Conservation (phyloP, 805 yeast genomes). For the Metschnikowia similis region DNA sequence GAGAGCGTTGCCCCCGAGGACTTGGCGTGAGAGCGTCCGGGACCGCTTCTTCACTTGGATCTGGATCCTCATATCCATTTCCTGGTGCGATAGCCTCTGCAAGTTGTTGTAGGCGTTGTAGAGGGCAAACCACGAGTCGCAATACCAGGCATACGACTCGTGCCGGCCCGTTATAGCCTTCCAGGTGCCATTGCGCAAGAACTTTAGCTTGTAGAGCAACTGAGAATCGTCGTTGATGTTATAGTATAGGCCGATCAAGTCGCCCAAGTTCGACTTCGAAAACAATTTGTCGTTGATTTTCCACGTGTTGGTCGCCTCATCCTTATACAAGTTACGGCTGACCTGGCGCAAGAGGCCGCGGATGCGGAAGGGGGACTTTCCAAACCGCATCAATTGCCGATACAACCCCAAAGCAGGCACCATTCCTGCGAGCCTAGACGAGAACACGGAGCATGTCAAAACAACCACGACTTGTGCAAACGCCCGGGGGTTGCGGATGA, state of each 20-base stretch:
- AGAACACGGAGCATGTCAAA: slow-evolving; percentile 37
- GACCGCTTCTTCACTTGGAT: slow-evolving; percentile 60
- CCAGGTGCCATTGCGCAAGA: slow-evolving; percentile 34
- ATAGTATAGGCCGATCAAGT: slow-evolving; percentile 56
- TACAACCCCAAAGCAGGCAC: slow-evolving; percentile 49
- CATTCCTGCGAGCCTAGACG: slow-evolving; percentile 39
- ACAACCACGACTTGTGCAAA: slow-evolving; percentile 33
- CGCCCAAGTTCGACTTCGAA: slow-evolving; percentile 42
- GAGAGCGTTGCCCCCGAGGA: slow-evolving; percentile 24
- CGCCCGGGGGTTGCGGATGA: slow-evolving; percentile 33
- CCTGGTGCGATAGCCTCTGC: slow-evolving; percentile 41
- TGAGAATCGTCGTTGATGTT: slow-evolving; percentile 61
- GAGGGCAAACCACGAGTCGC: slow-evolving; percentile 55
- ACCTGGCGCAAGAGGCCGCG: slow-evolving; percentile 31
- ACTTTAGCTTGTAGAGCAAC: slow-evolving; percentile 51
- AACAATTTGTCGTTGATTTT: slow-evolving; percentile 26
- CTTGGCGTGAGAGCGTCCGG: slow-evolving; percentile 37
- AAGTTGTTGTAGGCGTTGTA: slow-evolving; percentile 47
- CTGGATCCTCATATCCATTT: slow-evolving; percentile 52
- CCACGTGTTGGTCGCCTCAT: slow-evolving; percentile 10
- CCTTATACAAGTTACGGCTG: slow-evolving; percentile 12
- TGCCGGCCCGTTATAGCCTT: slow-evolving; percentile 46
- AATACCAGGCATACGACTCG: slow-evolving; percentile 67
- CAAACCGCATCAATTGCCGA: slow-evolving; percentile 67
- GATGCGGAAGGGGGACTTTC: slow-evolving; percentile 61